Evolutionary conservation across 805 yeast species (phyloP).

Genomic region (Saccharomycopsis sp.): DNA sequence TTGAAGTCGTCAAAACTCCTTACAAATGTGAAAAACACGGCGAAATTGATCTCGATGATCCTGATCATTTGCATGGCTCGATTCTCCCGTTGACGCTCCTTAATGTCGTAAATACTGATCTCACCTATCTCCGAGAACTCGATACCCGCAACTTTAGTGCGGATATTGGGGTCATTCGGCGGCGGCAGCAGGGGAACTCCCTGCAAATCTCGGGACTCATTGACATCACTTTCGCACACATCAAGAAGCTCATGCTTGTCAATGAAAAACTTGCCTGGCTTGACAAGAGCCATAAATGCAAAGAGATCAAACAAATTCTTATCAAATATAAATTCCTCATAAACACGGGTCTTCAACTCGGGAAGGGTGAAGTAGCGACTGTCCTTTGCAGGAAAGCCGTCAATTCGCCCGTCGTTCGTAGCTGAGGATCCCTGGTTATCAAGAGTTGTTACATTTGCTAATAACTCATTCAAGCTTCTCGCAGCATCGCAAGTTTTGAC

Average conservation of each 20-base stretch:
- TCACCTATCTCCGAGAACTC: not conserved
- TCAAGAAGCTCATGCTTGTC: not conserved
- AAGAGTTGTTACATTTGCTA: not conserved
- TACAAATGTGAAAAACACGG: not conserved
- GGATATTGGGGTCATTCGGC: not conserved
- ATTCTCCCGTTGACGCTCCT: not conserved
- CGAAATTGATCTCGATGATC: not conserved
- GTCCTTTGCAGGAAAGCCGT: not conserved
- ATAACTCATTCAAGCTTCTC: not conserved
- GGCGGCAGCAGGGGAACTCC: too few relatives aligned
- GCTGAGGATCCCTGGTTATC: not conserved
- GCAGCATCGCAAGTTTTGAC: not conserved
- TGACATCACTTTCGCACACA: not conserved
- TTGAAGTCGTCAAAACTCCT: not conserved
- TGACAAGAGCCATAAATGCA: not conserved
- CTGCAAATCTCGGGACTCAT: not conserved
- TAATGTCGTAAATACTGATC: not conserved
- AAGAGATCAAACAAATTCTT: not conserved
- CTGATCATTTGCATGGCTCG: not conserved
- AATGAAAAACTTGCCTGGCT: not conserved
- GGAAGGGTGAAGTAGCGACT: not conserved
- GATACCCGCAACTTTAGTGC: not conserved
- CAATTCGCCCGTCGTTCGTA: not conserved
- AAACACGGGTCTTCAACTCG: not conserved
- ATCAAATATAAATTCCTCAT: slow-evolving; percentile 2